These are phyloP conservation scores for Fusarium abutilonis DNA, from an alignment of 2,329 filamentous ascomycete species.

Conservation along the genomic window DNA sequence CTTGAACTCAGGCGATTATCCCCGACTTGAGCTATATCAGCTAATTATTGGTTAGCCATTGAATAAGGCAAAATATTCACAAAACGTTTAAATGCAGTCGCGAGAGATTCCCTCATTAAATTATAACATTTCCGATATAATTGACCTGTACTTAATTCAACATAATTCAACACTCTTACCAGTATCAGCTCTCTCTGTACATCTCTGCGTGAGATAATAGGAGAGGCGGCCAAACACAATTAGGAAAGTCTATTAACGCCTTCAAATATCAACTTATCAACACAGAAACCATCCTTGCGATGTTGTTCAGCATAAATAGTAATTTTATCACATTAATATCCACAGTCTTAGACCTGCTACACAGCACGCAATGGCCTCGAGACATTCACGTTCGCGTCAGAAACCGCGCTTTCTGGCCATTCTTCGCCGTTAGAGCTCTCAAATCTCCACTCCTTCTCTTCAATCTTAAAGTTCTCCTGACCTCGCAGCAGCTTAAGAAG, in stretches of 20 bases:
- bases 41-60: constrained; percentile 16
- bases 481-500: constrained; percentile 43
- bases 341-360: constrained; percentile 10
- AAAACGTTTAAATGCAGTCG: neutral
- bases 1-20: constrained; percentile 38
- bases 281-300: neutral
- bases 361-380: constrained; percentile 15
- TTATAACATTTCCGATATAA: neutral
- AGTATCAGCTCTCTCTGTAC: neutral
- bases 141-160: neutral
- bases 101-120: neutral
- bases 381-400: neutral
- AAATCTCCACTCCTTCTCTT: constrained; percentile 28
- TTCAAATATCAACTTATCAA: neutral
- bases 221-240: neutral
- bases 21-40: constrained; percentile 21
- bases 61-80: constrained; percentile 1
- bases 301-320: neutral
- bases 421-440: constrained; percentile 23
- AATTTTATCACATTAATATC: neutral
- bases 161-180: neutral
- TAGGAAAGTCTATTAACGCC: constrained; percentile 7
- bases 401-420: constrained; percentile 11
- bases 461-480: constrained; percentile 20
- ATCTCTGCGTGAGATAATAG: neutral